A percentile compares a stretch with the other conserved stretches of the same genome.
phyloP scores from a whole-genome alignment of 1,284 basidiomycete species.

The Cryptococcus floricola region DNA sequence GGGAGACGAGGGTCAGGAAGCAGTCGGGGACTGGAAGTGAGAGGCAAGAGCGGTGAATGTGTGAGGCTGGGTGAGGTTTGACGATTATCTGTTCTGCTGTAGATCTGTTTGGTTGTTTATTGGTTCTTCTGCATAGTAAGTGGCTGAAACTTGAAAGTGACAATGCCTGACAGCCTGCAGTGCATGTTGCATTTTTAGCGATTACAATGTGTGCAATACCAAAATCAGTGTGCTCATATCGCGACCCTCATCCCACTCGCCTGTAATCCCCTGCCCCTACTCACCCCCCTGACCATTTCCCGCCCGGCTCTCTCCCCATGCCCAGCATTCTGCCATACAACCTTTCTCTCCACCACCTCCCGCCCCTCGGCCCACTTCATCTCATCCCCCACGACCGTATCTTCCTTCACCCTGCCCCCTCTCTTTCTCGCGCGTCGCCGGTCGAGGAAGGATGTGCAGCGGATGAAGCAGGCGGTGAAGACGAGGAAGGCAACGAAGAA shows the following conservation, averaged over 20 bases:
- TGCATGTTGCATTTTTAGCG: background rate
- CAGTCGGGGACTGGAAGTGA: no score
- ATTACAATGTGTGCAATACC: background rate
- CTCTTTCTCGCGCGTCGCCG: no score
- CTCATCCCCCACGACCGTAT: background rate
- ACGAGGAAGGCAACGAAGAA: conserved; percentile 1
- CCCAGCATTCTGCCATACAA: background rate
- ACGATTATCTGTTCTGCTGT: no score
- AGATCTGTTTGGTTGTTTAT: no score
- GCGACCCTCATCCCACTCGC: background rate
- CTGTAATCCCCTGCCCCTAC: background rate
- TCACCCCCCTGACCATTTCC: background rate
- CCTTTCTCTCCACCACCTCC: background rate
- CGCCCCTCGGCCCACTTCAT: conserved; percentile 1
- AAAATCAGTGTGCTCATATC: background rate
- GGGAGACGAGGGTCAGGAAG: no score
- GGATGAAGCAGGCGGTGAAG: background rate
- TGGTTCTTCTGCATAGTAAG: no score
- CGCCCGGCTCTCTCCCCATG: background rate
- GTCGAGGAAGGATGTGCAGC: background rate
- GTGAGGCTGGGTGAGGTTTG: no score
- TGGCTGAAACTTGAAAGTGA: background rate
- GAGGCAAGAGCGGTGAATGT: no score
- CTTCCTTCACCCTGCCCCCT: conserved; percentile 2
- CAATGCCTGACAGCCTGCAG: background rate